Evolutionary conservation across 1,284 basidiomycete species (phyloP).

Genomic region (Fomitiporia mediterranea): DNA sequence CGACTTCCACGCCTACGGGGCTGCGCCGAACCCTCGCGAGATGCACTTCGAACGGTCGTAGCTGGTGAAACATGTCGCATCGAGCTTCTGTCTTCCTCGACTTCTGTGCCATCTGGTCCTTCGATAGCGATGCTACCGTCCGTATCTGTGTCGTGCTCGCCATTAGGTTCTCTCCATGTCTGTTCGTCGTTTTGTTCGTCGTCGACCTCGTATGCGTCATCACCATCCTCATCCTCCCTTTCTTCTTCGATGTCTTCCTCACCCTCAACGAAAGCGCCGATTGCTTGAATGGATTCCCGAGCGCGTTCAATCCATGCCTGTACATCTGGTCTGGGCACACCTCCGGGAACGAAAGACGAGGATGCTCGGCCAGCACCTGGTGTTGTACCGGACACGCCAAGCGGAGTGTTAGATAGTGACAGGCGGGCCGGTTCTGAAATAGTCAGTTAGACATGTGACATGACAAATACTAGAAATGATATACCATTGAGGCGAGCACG

Average conservation of each 20-base stretch:
- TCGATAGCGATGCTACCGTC: slow-evolving; percentile 6
- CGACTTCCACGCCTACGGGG: slow-evolving; percentile 3
- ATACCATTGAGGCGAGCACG: slow-evolving; percentile 21
- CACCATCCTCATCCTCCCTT: slow-evolving; percentile 19
- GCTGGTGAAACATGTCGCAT: slow-evolving; percentile 12
- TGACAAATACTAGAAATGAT: slow-evolving; percentile 16
- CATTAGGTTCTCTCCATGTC: slow-evolving; percentile 2
- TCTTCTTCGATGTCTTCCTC: slow-evolving; percentile 17
- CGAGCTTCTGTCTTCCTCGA: not conserved
- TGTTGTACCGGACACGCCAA: slow-evolving; percentile 4
- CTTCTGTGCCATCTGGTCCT: not conserved
- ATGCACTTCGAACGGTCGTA: slow-evolving; percentile 10
- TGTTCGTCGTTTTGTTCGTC: not conserved
- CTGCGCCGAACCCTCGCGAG: slow-evolving; percentile 9
- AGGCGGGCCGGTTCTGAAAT: slow-evolving; percentile 19
- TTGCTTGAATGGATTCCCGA: slow-evolving; percentile 57
- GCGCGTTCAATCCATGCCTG: slow-evolving; percentile 72
- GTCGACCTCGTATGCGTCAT: slow-evolving; percentile 7
- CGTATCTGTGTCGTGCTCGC: not conserved
- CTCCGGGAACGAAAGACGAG: not conserved
- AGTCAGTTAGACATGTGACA: slow-evolving; percentile 12
- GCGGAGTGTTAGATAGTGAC: slow-evolving; percentile 16
- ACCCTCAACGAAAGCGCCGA: slow-evolving; percentile 37
- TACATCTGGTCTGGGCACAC: slow-evolving; percentile 36
- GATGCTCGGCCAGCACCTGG: not conserved